Evolutionary conservation across 2,329 filamentous ascomycete genomes (phyloP), one percentile per base, ranked within the genome.

Genomic region (Ophiocordyceps camponoti-floridani): DNA sequence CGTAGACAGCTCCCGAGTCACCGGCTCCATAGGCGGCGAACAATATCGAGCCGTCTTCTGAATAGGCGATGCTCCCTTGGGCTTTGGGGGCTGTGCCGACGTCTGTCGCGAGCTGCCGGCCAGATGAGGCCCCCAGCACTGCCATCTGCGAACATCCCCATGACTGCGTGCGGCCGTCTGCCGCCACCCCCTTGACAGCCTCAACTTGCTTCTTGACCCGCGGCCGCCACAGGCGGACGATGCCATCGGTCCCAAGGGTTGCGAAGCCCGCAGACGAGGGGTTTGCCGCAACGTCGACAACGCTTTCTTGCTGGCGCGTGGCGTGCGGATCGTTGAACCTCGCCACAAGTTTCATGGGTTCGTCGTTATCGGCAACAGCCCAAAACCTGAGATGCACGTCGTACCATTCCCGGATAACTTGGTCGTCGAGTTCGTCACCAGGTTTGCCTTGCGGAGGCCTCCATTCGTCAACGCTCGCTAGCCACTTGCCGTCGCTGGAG

Each of bases 401-500:
- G 40, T 72, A 72, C 49, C 67, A 70, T 48, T 71, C 69, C 30
- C 63, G 62, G 28, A 66, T 61, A 46, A 75, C 69, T 44, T 64
- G 69, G 51, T 62, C 62, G 27, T 52, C 48, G 28, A 51, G 53
- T 1, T 62, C 52, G 41, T 56, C 71, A 37, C 75, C 70, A 13
- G 84, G 62, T 55, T 95, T 87, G 47, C 73, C 67, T 12, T 66
- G 63, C 10, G 84, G 77, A 1, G 87, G 87, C 44, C 73, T 72
- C 91, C 91, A 98, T 55, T 88, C 84, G 57, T 98, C 91, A 1
- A 94, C 75, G 1, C 86, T 95, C 4, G 83, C 88, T 46, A 98
- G 72, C 88, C 89, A 96, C 51, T 77, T 72, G 16, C 89, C 89
- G 56, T 96, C 82, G 43, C 73, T 67, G 40, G 84, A 89, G 52